Conservation (phyloP, 805 yeast genomes). For the Saccharomycopsis sp. region DNA sequence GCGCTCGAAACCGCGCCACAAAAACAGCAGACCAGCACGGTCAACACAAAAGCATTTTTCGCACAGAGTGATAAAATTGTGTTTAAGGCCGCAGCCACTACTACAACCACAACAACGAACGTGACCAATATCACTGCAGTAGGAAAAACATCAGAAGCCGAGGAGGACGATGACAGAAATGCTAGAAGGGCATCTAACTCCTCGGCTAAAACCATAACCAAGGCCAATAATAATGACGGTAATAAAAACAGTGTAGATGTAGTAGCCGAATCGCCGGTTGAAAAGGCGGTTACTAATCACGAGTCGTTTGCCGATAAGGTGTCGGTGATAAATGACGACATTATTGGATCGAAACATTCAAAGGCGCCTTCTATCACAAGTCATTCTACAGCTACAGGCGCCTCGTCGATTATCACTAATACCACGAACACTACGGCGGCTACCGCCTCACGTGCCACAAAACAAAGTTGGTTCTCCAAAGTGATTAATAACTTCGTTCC, state of each 20-base stretch:
- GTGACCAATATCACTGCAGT: not conserved
- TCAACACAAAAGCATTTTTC: constrained; percentile 20
- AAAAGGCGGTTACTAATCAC: no score
- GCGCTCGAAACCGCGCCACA: no score
- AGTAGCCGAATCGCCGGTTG: not conserved
- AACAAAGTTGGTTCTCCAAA: constrained; percentile 35
- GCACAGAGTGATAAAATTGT: not conserved
- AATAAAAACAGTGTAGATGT: constrained; percentile 1
- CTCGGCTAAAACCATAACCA: not conserved
- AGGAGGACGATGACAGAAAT: not conserved
- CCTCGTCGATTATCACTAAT: constrained; percentile 14
- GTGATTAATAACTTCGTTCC: constrained; percentile 29
- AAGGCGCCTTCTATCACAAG: constrained; percentile 16
- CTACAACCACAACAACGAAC: not conserved
- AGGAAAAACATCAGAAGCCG: not conserved
- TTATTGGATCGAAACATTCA: constrained; percentile 12
- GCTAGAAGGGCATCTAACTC: not conserved
- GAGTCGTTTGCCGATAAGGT: not conserved
- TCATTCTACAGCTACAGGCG: constrained; percentile 7
- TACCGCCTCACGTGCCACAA: constrained; percentile 8
- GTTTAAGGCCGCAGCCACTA: constrained; percentile 24
- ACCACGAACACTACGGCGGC: not conserved
- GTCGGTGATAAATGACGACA: not conserved
- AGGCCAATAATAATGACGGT: constrained; percentile 6
- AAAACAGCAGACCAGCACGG: constrained; percentile 26